Percentiles rank a stretch among this genome's conserved stretches.
Evolutionary conservation across 768 basidiomycete species (phyloP).

Genomic region (Mycena rosella): DNA sequence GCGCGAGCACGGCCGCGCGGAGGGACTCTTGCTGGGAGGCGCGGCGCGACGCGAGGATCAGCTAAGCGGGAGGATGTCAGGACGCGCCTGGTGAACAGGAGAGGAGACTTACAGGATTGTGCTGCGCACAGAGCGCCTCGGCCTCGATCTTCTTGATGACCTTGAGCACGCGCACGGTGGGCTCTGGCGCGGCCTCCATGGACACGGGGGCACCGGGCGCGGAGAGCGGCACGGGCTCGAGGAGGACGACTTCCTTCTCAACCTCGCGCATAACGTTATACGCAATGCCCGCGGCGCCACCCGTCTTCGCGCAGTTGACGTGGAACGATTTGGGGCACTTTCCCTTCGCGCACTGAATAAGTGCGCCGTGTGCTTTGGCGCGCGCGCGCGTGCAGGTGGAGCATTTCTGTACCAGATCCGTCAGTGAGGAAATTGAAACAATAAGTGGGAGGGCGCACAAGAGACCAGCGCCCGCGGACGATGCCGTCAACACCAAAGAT

Average conservation of each 20-base stretch:
- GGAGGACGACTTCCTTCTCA: slow-evolving; percentile 84
- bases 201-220: background rate
- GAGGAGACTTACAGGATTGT: slow-evolving; percentile 85
- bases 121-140: slow-evolving; percentile 85
- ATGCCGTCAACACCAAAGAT: slow-evolving; percentile 92
- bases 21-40: slow-evolving; percentile 82
- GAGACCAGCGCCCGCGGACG: slow-evolving; percentile 91
- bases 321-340: slow-evolving; percentile 96
- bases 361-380: slow-evolving; percentile 79
- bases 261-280: slow-evolving; percentile 76
- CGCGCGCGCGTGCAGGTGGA: slow-evolving; percentile 80
- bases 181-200: slow-evolving; percentile 5
- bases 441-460: slow-evolving; percentile 64
- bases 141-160: slow-evolving; percentile 80
- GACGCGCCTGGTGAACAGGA: background rate
- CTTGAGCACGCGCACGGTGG: slow-evolving; percentile 62
- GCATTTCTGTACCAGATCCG: slow-evolving; percentile 79
- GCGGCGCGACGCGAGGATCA: slow-evolving; percentile 79
- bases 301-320: slow-evolving; percentile 86
- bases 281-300: slow-evolving; percentile 63
- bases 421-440: slow-evolving; percentile 9
- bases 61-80: slow-evolving; percentile 56
- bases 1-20: slow-evolving; percentile 73
- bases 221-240: slow-evolving; percentile 61
- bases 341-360: slow-evolving; percentile 94